phyloP scores from a whole-genome alignment of 306 rosid species.

The Cucumis melo region DNA sequence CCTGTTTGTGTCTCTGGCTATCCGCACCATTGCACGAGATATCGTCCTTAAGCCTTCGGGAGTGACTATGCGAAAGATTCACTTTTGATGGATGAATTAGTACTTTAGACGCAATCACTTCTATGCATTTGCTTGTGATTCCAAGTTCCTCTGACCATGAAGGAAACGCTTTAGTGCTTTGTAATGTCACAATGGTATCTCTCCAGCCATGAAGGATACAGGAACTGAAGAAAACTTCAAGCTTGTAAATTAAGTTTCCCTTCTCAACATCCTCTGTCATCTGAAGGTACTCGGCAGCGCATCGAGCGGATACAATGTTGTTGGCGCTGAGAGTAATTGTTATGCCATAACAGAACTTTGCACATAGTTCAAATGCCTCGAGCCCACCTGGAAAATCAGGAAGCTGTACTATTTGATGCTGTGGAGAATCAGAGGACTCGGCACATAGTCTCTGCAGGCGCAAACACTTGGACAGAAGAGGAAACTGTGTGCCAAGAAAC shows the following conservation, averaged over 20 bases:
- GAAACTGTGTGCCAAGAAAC: conserved; percentile 44
- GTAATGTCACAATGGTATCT: conserved; percentile 70
- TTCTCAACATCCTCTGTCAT: conserved; percentile 96
- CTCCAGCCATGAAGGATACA: conserved; percentile 94
- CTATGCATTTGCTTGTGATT: conserved; percentile 73
- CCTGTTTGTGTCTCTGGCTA: conserved; percentile 38
- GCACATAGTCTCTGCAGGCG: conserved; percentile 68
- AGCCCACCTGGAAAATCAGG: conserved; percentile 80
- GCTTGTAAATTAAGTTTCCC: conserved; percentile 71
- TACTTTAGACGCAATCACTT: conserved; percentile 61
- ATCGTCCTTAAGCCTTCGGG: conserved; percentile 60
- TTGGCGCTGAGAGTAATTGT: conserved; percentile 78
- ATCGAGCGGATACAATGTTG: conserved; percentile 76
- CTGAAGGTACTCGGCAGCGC: conserved; percentile 80
- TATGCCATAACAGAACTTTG: conserved; percentile 94
- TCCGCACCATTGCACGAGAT: conserved; percentile 63
- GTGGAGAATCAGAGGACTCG: conserved; percentile 60
- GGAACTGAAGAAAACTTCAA: conserved; percentile 81
- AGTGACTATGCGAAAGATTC: conserved; percentile 63
- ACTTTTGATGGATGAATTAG: conserved; percentile 62
- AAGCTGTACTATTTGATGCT: conserved; percentile 58
- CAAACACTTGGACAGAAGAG: conserved; percentile 79
- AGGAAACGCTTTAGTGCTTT: conserved; percentile 61
- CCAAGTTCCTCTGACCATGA: conserved; percentile 79
- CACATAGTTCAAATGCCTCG: conserved; percentile 85